phyloP scores from a whole-genome alignment of 306 rosid genomes.

The Sindora glabra region DNA sequence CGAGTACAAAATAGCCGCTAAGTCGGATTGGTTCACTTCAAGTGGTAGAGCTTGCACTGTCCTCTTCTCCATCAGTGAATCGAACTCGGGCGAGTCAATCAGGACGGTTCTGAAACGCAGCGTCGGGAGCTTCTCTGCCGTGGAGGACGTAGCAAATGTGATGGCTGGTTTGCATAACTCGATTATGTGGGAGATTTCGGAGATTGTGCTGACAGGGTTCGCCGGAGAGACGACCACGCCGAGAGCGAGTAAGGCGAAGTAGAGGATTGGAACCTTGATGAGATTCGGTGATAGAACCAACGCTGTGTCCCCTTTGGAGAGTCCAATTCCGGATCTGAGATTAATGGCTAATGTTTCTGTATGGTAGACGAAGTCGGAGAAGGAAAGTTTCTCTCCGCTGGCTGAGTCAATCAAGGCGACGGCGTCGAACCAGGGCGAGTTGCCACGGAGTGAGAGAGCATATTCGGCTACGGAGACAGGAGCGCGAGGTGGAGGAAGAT shows the following conservation, averaged over 20 bases:
- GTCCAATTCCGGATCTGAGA: constrained; percentile 22
- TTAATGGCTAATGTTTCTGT: constrained; percentile 29
- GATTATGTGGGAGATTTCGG: constrained; percentile 29
- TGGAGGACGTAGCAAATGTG: constrained; percentile 31
- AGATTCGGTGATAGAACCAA: constrained; percentile 37
- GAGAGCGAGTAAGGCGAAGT: constrained; percentile 48
- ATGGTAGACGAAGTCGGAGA: constrained; percentile 23
- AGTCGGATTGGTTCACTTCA: constrained; percentile 38
- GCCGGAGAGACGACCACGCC: constrained; percentile 49
- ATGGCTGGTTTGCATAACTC: constrained; percentile 25
- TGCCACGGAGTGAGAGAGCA: constrained; percentile 27
- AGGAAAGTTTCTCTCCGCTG: constrained; percentile 20
- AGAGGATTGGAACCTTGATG: constrained; percentile 38
- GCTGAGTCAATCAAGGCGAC: constrained; percentile 27
- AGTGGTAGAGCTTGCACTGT: background rate
- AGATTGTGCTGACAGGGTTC: constrained; percentile 36
- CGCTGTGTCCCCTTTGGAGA: constrained; percentile 39
- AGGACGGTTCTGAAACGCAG: constrained; percentile 6
- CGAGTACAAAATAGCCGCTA: constrained; percentile 46
- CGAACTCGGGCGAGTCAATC: constrained; percentile 50
- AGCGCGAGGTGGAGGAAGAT: constrained; percentile 32
- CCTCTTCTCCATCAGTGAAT: constrained; percentile 8
- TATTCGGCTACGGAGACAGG: constrained; percentile 29
- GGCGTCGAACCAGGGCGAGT: constrained; percentile 28
- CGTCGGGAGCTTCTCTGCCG: background rate